Percentiles rank a stretch among this genome's conserved stretches.
phyloP scores from a whole-genome alignment of 2,329 filamentous ascomycete species.

The Fusarium drepaniforme region DNA sequence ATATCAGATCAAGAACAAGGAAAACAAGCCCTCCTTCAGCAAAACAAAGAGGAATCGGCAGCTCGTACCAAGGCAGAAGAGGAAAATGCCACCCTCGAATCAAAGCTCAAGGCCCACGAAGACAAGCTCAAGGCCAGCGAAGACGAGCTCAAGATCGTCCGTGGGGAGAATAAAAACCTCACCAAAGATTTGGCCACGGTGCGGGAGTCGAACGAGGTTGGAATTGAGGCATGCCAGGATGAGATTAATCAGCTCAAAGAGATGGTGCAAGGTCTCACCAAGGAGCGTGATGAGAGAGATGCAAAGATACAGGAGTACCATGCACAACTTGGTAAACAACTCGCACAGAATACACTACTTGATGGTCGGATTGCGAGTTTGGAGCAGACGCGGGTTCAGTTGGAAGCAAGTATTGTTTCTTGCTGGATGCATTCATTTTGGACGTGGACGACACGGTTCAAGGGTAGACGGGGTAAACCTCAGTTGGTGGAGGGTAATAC shows the following conservation, averaged over 20 bases:
- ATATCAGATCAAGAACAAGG: not conserved
- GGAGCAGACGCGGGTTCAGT: not conserved
- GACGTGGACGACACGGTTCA: not conserved
- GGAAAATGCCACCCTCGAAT: not conserved
- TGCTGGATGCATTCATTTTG: conserved; percentile 9
- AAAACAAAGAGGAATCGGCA: not conserved
- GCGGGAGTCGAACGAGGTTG: not conserved
- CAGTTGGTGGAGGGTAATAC: not conserved
- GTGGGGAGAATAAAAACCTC: not conserved
- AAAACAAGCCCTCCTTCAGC: fast-evolving
- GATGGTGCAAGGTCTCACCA: not conserved
- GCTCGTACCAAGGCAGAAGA: not conserved
- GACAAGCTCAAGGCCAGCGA: not conserved
- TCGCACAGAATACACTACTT: not conserved
- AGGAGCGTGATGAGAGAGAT: not conserved
- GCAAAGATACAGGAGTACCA: not conserved
- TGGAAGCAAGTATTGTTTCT: not conserved
- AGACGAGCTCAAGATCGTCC: not conserved
- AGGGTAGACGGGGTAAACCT: not conserved
- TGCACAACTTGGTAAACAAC: not conserved
- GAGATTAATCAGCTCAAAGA: not conserved
- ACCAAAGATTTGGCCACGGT: not conserved
- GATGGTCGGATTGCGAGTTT: not conserved
- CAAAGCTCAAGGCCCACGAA: fast-evolving
- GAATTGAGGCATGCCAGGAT: not conserved